phyloP scores from a whole-genome alignment of 306 rosid species.

The Vigna angularis region DNA sequence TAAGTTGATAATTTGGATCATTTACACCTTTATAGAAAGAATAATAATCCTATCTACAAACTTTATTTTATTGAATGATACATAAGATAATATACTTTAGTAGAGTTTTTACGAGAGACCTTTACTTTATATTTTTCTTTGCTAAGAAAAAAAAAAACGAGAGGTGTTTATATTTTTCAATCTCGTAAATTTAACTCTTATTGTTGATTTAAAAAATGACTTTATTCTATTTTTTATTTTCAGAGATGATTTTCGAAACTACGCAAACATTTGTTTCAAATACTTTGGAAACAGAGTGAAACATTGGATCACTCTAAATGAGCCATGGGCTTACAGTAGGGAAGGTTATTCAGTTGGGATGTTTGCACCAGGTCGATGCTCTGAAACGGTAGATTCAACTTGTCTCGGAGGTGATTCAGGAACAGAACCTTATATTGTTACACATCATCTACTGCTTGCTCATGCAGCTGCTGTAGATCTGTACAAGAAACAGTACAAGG shows the following conservation, averaged over 20 bases:
- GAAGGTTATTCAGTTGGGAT: slow-evolving; percentile 42
- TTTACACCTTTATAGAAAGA: too few species aligned
- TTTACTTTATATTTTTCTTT: too few species aligned
- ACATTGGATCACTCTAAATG: slow-evolving; percentile 72
- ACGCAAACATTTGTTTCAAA: slow-evolving; percentile 61
- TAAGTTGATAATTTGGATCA: too few species aligned
- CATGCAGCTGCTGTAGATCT: slow-evolving; percentile 63
- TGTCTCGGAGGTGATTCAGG: slow-evolving; percentile 63
- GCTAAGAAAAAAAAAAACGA: too few species aligned
- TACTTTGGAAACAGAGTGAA: slow-evolving; percentile 71
- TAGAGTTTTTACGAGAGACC: too few species aligned
- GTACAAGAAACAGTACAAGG: slow-evolving; percentile 57
- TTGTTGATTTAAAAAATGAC: too few species aligned
- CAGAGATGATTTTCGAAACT: slow-evolving; percentile 58
- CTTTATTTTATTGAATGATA: too few species aligned
- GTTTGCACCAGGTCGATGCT: slow-evolving; percentile 61
- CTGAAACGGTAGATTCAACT: slow-evolving; percentile 45
- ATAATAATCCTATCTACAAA: too few species aligned
- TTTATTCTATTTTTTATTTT: neutral
- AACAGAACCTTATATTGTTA: slow-evolving; percentile 62
- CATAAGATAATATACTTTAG: too few species aligned
- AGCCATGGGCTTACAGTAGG: slow-evolving; percentile 44
- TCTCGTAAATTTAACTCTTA: too few species aligned
- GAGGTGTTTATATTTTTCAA: too few species aligned
- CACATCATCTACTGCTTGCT: slow-evolving; percentile 65